Evolutionary conservation across 352 stramenopile species (phyloP).

Genomic region (Phytophthora hibernalis): DNA sequence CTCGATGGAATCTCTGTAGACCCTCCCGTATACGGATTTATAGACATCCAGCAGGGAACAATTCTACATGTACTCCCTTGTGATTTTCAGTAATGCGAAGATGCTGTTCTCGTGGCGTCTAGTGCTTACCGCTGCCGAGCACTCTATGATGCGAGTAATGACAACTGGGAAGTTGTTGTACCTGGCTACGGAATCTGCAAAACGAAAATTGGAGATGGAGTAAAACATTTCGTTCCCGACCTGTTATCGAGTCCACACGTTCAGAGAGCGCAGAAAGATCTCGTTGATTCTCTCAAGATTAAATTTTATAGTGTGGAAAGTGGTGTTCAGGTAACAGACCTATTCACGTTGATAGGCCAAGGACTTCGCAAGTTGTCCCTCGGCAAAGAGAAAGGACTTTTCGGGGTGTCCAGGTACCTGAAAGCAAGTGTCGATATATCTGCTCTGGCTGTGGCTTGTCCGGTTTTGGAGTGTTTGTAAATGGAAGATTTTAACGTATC

Average conservation of each 20-base stretch:
- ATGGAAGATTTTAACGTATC: neutral
- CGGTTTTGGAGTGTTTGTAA: neutral
- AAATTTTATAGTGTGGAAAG: neutral
- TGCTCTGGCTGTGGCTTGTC: neutral
- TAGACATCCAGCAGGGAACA: no score
- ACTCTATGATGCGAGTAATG: neutral
- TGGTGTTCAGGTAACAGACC: neutral
- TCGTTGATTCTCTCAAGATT: no score
- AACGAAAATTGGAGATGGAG: neutral
- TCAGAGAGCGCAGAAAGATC: no score
- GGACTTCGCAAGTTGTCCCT: neutral
- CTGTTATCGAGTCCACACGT: neutral
- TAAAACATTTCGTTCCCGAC: no score
- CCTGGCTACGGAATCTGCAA: conserved; percentile 8
- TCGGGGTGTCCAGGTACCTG: no score
- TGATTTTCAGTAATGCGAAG: neutral
- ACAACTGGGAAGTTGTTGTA: neutral
- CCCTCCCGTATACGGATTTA: no score
- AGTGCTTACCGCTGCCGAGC: neutral
- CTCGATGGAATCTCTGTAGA: no score
- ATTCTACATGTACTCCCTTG: neutral
- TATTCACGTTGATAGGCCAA: neutral
- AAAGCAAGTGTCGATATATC: no score
- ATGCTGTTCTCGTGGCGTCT: neutral
- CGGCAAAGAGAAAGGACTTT: no score